These are phyloP conservation scores for Fusarium buxicola DNA, from an alignment of 2,329 filamentous ascomycete genomes.

Conservation along the genomic window DNA sequence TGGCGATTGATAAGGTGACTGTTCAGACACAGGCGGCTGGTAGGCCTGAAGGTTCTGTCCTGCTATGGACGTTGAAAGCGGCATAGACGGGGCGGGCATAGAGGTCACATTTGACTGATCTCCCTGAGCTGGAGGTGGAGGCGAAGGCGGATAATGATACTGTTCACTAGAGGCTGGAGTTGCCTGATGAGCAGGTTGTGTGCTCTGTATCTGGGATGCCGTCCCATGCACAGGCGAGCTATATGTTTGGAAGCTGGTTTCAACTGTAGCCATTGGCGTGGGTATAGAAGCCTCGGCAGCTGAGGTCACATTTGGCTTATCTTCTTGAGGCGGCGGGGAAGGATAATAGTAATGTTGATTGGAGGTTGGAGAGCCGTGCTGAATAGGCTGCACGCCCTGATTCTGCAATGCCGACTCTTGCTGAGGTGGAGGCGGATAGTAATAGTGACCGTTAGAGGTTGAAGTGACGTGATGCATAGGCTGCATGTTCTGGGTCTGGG, in stretches of 20 bases:
- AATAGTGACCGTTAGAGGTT: neutral
- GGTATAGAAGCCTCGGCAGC: neutral
- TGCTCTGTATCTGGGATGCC: neutral
- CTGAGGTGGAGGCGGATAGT: neutral
- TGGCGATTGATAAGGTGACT: neutral
- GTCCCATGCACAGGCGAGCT: neutral
- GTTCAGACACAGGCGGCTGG: neutral
- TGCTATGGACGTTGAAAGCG: rapidly evolving
- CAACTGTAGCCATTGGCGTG: neutral
- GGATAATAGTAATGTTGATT: neutral
- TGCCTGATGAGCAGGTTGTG: neutral
- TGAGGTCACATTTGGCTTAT: neutral
- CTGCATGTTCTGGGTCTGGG: neutral
- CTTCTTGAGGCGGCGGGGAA: neutral
- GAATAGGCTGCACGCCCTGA: no score
- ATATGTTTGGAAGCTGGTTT: neutral
- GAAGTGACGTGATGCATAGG: neutral
- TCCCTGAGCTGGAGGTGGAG: neutral
- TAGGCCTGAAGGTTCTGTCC: conserved; percentile 4
- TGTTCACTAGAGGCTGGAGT: neutral
- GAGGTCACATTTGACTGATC: neutral
- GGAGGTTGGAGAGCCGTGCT: neutral
- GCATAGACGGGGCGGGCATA: neutral
- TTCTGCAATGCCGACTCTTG: neutral
- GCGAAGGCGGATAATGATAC: neutral